These are phyloP conservation scores for Lyophyllum atratum DNA, from an alignment of 768 basidiomycete genomes.

Conservation along the genomic window DNA sequence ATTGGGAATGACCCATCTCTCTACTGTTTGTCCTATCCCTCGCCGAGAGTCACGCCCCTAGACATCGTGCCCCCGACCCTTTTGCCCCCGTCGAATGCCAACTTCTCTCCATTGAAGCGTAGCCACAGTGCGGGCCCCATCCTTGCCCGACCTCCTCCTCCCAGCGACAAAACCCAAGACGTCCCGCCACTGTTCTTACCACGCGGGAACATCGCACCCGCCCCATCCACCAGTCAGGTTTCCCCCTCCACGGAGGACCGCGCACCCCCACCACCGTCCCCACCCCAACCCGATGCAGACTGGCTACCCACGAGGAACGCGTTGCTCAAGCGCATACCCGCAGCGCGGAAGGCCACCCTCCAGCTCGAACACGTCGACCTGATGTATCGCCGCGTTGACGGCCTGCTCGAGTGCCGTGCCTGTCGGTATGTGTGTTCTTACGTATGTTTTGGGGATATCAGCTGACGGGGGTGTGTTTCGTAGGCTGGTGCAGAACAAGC, in stretches of 20 bases:
- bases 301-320: background rate
- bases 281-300: background rate
- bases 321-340: background rate
- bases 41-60: background rate
- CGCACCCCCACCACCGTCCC: too few species aligned
- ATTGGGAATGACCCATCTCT: background rate
- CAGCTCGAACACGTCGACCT: slow-evolving; percentile 36
- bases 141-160: background rate
- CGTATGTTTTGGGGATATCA: background rate
- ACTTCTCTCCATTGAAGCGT: background rate
- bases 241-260: too few species aligned
- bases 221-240: too few species aligned
- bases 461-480: background rate
- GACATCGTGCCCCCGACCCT: background rate
- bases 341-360: slow-evolving; percentile 4
- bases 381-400: slow-evolving; percentile 34
- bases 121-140: slow-evolving; percentile 7
- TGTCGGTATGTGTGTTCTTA: slow-evolving; percentile 34
- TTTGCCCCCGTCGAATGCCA: background rate
- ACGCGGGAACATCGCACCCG: background rate
- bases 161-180: background rate
- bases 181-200: background rate
- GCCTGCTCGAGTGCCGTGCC: slow-evolving; percentile 36
- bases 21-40: background rate
- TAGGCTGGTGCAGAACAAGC: background rate